Evolutionary conservation across 441 rosid genomes (phyloP).

Genomic region (Breynia disticha): DNA sequence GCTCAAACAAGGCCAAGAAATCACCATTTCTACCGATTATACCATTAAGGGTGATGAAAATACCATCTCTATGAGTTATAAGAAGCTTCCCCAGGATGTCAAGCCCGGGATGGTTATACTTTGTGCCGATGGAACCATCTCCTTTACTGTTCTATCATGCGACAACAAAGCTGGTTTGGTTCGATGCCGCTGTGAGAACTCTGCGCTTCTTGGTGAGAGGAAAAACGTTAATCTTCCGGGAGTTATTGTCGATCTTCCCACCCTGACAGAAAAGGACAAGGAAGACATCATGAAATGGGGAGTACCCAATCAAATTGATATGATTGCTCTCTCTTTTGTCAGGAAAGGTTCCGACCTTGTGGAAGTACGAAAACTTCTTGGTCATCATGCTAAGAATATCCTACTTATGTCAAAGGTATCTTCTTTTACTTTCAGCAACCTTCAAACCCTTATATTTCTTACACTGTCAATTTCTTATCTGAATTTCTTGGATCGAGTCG

Average conservation of each 20-base stretch:
- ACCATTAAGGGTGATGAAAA: conserved; percentile 63
- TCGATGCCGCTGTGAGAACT: conserved; percentile 76
- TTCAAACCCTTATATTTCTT: no score
- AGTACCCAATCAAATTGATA: conserved; percentile 79
- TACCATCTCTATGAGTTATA: conserved; percentile 84
- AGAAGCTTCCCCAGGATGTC: conserved; percentile 66
- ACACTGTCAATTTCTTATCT: no score
- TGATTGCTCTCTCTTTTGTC: conserved; percentile 93
- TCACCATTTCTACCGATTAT: conserved; percentile 74
- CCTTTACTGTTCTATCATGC: conserved; percentile 67
- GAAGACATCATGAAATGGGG: conserved; percentile 91
- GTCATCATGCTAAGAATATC: conserved; percentile 63
- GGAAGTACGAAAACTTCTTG: conserved; percentile 68
- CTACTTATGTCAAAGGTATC: conserved; percentile 89
- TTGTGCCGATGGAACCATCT: conserved; percentile 90
- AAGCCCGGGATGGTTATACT: conserved; percentile 79
- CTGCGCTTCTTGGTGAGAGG: conserved; percentile 87
- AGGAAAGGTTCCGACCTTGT: conserved; percentile 88
- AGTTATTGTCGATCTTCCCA: conserved; percentile 87
- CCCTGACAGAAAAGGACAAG: conserved; percentile 87
- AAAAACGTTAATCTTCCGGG: conserved; percentile 96
- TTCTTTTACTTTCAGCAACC: no score
- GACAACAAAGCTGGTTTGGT: conserved; percentile 57
- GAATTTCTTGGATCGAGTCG: no score
- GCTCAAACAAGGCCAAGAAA: conserved; percentile 69